Percentiles rank a stretch among this genome's conserved stretches.
phyloP scores from a whole-genome alignment of 164 flowering plant species.

The Tinospora cordifolia region DNA sequence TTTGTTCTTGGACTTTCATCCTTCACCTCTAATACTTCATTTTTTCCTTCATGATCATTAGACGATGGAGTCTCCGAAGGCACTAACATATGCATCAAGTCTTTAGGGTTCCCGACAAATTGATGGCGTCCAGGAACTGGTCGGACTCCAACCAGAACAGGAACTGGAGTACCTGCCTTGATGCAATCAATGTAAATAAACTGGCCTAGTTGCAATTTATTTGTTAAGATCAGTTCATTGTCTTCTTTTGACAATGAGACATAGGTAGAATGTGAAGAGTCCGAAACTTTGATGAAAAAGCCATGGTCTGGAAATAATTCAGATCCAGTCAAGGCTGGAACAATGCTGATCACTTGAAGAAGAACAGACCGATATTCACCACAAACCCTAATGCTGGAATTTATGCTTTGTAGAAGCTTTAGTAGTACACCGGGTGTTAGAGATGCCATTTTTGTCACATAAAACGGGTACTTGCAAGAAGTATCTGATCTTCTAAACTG shows the following conservation, averaged over 20 bases:
- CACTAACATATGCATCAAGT: constrained; percentile 75
- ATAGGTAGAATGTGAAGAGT: constrained; percentile 88
- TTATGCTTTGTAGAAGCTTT: constrained; percentile 72
- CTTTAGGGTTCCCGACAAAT: constrained; percentile 80
- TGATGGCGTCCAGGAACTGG: constrained; percentile 80
- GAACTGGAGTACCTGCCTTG: constrained; percentile 74
- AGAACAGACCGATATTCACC: constrained; percentile 85
- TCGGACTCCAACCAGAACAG: constrained; percentile 65
- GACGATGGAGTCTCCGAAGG: constrained; percentile 38
- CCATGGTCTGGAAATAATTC: constrained; percentile 93
- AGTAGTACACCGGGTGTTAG: constrained; percentile 81
- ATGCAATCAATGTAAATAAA: constrained; percentile 74
- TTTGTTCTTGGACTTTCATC: constrained; percentile 32
- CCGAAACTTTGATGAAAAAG: constrained; percentile 91
- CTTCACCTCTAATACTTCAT: constrained; percentile 24
- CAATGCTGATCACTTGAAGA: constrained; percentile 89
- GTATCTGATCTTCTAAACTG: too few relatives aligned
- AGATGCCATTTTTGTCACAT: constrained; percentile 91
- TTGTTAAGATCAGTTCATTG: constrained; percentile 75
- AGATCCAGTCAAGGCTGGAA: constrained; percentile 81
- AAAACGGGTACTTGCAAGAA: too few relatives aligned
- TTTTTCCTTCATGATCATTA: constrained; percentile 18
- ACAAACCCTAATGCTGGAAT: constrained; percentile 55
- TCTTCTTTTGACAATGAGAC: constrained; percentile 70
- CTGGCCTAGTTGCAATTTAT: constrained; percentile 84